These are phyloP conservation scores for Aureobasidium sp. DNA, from an alignment of 2,329 filamentous ascomycete genomes.

Conservation along the genomic window DNA sequence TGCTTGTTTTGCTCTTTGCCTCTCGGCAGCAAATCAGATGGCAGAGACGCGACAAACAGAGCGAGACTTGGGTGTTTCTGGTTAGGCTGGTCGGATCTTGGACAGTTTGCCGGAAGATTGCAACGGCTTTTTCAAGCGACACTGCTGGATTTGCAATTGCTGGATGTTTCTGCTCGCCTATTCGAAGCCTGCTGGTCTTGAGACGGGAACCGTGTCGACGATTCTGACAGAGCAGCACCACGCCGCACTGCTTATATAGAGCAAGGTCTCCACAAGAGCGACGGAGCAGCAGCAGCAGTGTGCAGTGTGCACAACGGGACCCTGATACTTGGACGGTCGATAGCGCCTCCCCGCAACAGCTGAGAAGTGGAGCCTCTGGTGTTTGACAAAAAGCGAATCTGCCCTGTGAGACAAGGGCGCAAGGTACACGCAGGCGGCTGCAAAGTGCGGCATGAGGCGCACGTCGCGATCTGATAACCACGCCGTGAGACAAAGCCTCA, in stretches of 20 bases:
- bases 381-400: neutral
- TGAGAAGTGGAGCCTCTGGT: conserved; percentile 7
- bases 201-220: neutral
- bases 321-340: neutral
- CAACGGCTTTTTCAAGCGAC: neutral
- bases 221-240: neutral
- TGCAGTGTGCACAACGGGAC: neutral
- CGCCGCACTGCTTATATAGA: too few species aligned
- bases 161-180: neutral
- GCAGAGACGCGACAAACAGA: neutral
- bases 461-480: neutral
- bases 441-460: conserved; percentile 5
- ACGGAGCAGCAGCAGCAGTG: neutral
- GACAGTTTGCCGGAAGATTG: neutral
- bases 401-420: neutral
- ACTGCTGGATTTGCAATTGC: neutral
- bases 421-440: neutral
- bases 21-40: neutral
- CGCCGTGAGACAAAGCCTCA: neutral
- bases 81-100: neutral
- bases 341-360: neutral
- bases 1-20: neutral
- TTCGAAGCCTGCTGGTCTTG: neutral
- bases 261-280: neutral
- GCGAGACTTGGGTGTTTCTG: neutral